Conservation (phyloP, 768 basidiomycete genomes). For the Phlebiopsis flavidoalba region DNA sequence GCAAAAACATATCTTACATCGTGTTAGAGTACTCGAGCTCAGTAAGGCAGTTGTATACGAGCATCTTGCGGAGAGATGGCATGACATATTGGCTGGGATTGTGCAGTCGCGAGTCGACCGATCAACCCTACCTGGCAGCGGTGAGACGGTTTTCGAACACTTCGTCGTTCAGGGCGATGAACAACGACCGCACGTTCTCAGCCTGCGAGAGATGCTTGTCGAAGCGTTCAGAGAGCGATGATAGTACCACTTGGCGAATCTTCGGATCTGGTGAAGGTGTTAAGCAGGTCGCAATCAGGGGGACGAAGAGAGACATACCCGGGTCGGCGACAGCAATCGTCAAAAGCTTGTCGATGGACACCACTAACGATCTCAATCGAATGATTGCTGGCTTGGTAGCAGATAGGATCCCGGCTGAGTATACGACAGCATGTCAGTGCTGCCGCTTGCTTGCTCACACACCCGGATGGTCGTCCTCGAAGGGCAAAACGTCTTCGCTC, state of each 20-base stretch:
- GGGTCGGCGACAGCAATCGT: conserved; percentile 96
- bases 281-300: neutral
- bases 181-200: conserved; percentile 95
- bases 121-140: conserved; percentile 90
- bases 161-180: conserved; percentile 97
- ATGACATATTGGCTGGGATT: conserved; percentile 99
- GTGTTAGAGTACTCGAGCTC: conserved; percentile 96
- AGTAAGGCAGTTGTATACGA: conserved; percentile 94
- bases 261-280: conserved; percentile 48
- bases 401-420: conserved; percentile 93
- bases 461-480: conserved; percentile 87
- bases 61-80: conserved; percentile 90
- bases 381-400: conserved; percentile 92
- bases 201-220: conserved; percentile 97
- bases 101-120: conserved; percentile 86
- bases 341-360: conserved; percentile 92
- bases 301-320: conserved; percentile 39
- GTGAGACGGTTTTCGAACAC: conserved; percentile 89
- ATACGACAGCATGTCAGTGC: conserved; percentile 89
- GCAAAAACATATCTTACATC: conserved; percentile 48
- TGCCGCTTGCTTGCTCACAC: conserved; percentile 85
- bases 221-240: conserved; percentile 85
- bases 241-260: conserved; percentile 84
- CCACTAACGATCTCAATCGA: conserved; percentile 97
- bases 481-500: conserved; percentile 84